Percentiles rank a stretch among this genome's conserved stretches.
phyloP scores from a whole-genome alignment of 1,139 yeast genomes.

The Ogataea hybrid region DNA sequence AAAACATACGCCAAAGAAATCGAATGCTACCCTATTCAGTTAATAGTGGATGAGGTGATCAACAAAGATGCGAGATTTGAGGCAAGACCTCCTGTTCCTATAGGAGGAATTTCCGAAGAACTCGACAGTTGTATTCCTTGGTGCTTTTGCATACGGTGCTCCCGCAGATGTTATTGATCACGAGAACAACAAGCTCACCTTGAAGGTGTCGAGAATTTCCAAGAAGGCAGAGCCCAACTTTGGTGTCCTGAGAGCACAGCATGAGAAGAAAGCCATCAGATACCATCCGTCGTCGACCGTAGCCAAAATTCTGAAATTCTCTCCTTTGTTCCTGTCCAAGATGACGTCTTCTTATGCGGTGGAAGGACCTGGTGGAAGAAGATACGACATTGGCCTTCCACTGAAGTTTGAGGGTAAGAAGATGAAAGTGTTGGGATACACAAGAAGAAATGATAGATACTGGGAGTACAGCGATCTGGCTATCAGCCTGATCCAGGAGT shows the following conservation, averaged over 20 bases:
- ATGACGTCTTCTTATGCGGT: conserved; percentile 74
- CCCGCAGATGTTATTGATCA: conserved; percentile 74
- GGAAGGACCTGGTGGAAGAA: conserved; percentile 49
- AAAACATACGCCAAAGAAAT: conserved; percentile 58
- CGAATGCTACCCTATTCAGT: conserved; percentile 69
- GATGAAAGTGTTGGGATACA: conserved; percentile 84
- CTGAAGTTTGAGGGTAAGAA: conserved; percentile 79
- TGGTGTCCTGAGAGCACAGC: conserved; percentile 55
- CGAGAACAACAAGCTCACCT: conserved; percentile 43
- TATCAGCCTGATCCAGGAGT: conserved; percentile 59
- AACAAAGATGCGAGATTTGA: conserved; percentile 72
- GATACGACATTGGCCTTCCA: conserved; percentile 78
- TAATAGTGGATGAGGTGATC: conserved; percentile 71
- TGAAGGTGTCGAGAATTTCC: conserved; percentile 54
- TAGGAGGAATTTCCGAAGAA: conserved; percentile 78
- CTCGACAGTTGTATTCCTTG: conserved; percentile 75
- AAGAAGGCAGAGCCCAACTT: conserved; percentile 57
- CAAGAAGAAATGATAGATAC: conserved; percentile 61
- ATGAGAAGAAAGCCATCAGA: conserved; percentile 53
- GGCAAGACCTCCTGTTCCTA: conserved; percentile 73
- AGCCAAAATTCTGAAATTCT: conserved; percentile 54
- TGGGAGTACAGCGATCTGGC: conserved; percentile 90
- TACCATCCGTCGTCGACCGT: conserved; percentile 72
- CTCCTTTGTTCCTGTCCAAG: conserved; percentile 68
- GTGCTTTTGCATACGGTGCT: conserved; percentile 86